These are phyloP conservation scores for Oryza punctata DNA, from an alignment of 176 grass and related monocot genomes.

Conservation along the genomic window DNA sequence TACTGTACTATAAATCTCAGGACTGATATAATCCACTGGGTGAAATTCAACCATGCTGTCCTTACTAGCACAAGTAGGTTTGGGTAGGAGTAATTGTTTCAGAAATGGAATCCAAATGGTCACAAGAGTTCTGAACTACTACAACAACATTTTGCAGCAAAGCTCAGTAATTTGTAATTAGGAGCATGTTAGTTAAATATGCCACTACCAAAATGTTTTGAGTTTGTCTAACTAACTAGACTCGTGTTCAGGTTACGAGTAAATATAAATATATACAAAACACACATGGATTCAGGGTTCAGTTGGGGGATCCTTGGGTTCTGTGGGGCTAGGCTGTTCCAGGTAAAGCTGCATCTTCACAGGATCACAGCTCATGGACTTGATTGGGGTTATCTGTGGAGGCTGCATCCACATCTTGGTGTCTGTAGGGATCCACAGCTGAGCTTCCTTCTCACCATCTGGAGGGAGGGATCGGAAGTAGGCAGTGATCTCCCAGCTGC, in stretches of 20 bases:
- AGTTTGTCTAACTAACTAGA: background rate
- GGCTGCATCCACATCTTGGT: constrained; percentile 83
- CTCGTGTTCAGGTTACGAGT: background rate
- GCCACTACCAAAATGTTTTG: background rate
- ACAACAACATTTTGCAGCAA: background rate
- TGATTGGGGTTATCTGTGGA: constrained; percentile 75
- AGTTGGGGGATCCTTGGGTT: constrained; percentile 38
- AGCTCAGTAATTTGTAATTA: too few species aligned
- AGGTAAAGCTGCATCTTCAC: constrained; percentile 87
- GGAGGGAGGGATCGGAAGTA: constrained; percentile 71
- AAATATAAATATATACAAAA: background rate
- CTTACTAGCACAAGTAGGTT: background rate
- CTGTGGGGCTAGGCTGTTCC: constrained; percentile 69
- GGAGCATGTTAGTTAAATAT: background rate
- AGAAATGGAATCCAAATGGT: background rate
- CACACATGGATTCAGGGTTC: background rate
- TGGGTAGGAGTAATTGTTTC: background rate
- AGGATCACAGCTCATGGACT: constrained; percentile 83
- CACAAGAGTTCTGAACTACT: too few species aligned
- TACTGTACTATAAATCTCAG: background rate
- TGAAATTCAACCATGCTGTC: background rate
- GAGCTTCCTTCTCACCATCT: constrained; percentile 34
- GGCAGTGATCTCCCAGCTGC: constrained; percentile 80
- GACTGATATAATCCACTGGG: background rate
- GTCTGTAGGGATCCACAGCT: constrained; percentile 81